Conservation (phyloP, 83 land plant species). For the Thuja plicata region DNA sequence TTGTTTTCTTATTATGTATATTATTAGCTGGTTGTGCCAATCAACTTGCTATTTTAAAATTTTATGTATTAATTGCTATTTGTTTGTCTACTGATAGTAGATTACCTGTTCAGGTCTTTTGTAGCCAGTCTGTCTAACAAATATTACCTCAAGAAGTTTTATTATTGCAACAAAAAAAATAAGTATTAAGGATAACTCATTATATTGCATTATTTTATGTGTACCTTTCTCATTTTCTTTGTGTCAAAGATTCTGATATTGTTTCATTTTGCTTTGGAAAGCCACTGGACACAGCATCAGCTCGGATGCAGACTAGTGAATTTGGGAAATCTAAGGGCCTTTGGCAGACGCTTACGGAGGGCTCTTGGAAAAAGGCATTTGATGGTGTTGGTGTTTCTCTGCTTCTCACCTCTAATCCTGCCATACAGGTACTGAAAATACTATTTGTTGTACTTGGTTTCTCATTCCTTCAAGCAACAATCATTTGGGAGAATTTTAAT, state of each 20-base stretch:
- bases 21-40: neutral
- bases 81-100: neutral
- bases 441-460: neutral
- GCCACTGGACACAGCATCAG: slow-evolving; percentile 95
- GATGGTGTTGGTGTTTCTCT: slow-evolving; percentile 93
- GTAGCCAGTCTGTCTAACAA: neutral
- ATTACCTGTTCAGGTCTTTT: neutral
- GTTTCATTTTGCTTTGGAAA: slow-evolving; percentile 21
- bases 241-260: neutral
- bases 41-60: neutral
- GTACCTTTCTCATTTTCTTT: neutral
- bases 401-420: slow-evolving; percentile 82
- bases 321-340: slow-evolving; percentile 91
- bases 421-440: slow-evolving; percentile 72
- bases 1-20: neutral
- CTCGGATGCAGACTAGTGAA: slow-evolving; percentile 93
- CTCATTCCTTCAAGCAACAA: neutral
- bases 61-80: neutral
- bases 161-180: neutral
- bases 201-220: neutral
- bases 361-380: slow-evolving; percentile 79
- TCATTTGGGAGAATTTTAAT: neutral
- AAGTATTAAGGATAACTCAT: neutral
- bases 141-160: neutral
- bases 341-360: slow-evolving; percentile 68